Evolutionary conservation across 2,329 filamentous ascomycete genomes (phyloP).

Genomic region (Aureobasidium sp.): DNA sequence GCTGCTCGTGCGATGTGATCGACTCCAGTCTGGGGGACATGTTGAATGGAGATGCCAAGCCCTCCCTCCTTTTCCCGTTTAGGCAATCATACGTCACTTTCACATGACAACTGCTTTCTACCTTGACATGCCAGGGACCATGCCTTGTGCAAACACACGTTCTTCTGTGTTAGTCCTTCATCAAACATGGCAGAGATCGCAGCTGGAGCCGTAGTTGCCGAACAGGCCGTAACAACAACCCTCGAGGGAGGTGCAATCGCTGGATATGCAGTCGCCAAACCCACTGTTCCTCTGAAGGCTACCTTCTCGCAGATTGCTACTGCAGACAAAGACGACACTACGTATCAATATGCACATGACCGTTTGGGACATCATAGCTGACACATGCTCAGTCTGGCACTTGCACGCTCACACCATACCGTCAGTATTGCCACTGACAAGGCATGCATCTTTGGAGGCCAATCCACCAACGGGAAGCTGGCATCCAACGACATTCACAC

Average conservation of each 20-base stretch:
- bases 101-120: not conserved
- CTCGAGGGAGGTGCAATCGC: conserved; percentile 32
- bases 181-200: conserved; percentile 35
- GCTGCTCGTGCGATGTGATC: conserved; percentile 10
- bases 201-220: conserved; percentile 33
- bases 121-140: not conserved
- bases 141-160: not conserved
- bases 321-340: conserved; percentile 30
- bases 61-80: not conserved
- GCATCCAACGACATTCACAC: conserved; percentile 39
- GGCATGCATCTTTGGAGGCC: conserved; percentile 41
- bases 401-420: conserved; percentile 32
- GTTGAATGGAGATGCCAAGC: not conserved
- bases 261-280: conserved; percentile 37
- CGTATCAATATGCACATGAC: conserved; percentile 8
- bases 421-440: conserved; percentile 32
- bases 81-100: not conserved
- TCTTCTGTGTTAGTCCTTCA: not conserved
- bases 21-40: not conserved
- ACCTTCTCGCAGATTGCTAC: conserved; percentile 37
- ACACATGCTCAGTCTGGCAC: conserved; percentile 21
- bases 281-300: conserved; percentile 37
- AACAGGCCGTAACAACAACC: conserved; percentile 35
- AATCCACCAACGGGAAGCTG: conserved; percentile 29
- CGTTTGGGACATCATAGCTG: not conserved